phyloP scores from a whole-genome alignment of 2,329 filamentous ascomycete species.

The Colletotrichum higginsianum region DNA sequence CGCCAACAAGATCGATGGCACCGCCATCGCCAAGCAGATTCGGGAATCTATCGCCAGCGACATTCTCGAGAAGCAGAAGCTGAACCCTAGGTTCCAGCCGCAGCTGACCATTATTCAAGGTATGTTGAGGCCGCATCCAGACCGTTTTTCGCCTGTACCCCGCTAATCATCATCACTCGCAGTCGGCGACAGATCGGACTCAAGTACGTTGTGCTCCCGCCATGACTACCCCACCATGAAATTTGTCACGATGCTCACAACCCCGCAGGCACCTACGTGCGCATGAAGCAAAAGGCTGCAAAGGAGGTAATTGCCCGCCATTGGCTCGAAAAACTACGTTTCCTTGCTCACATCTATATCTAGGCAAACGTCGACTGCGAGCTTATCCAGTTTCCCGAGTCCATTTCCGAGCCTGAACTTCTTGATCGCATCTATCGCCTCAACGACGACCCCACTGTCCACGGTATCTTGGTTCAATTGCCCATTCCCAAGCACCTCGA shows the following conservation, averaged over 20 bases:
- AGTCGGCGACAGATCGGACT: conserved; percentile 96
- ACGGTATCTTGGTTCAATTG: conserved; percentile 94
- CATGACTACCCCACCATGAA: conserved; percentile 40
- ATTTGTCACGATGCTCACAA: conserved; percentile 51
- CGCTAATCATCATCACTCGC: conserved; percentile 36
- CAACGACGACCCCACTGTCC: conserved; percentile 89
- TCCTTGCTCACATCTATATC: conserved; percentile 16
- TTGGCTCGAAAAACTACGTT: neutral
- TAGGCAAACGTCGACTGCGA: conserved; percentile 93
- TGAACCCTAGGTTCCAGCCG: conserved; percentile 90
- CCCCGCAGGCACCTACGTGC: conserved; percentile 89
- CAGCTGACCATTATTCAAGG: conserved; percentile 96
- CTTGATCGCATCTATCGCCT: conserved; percentile 84
- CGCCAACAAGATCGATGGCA: conserved; percentile 95
- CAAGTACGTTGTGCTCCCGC: conserved; percentile 71
- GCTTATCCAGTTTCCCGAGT: conserved; percentile 85
- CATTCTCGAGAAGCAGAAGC: conserved; percentile 84
- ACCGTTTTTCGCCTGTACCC: neutral
- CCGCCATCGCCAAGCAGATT: conserved; percentile 92
- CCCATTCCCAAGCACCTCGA: conserved; percentile 91
- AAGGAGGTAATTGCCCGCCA: conserved; percentile 74
- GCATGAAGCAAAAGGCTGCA: conserved; percentile 99
- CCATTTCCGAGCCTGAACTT: conserved; percentile 87
- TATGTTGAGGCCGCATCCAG: conserved; percentile 56
- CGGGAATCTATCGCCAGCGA: conserved; percentile 85